phyloP scores from a whole-genome alignment of 768 basidiomycete genomes.

The Trametes maxima region DNA sequence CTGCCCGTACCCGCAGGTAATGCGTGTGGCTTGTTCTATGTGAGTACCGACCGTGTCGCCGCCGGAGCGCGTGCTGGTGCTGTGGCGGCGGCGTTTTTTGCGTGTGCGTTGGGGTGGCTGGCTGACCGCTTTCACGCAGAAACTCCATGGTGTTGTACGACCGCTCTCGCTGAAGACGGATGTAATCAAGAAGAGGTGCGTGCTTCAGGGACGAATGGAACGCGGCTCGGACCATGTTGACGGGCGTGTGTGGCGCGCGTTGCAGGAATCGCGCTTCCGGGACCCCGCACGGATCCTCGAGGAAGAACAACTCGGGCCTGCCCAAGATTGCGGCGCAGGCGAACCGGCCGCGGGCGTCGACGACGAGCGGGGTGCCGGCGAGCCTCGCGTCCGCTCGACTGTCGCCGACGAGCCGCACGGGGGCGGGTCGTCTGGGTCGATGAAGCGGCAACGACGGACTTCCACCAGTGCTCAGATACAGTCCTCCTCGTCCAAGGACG shows the following conservation, averaged over 20 bases:
- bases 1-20: constrained; percentile 52
- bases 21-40: constrained; percentile 92
- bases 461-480: constrained; percentile 56
- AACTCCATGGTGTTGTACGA: constrained; percentile 93
- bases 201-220: constrained; percentile 5
- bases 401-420: constrained; percentile 37
- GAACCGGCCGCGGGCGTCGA: constrained; percentile 69
- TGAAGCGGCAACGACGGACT: constrained; percentile 84
- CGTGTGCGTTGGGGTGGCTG: not conserved
- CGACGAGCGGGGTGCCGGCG: constrained; percentile 59
- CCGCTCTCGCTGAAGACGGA: constrained; percentile 96
- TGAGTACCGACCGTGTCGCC: constrained; percentile 45
- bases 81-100: not conserved
- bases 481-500: constrained; percentile 36
- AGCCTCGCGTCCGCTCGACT: constrained; percentile 46
- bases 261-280: constrained; percentile 81
- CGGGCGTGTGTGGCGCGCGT: not conserved
- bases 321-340: constrained; percentile 79
- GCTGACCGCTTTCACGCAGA: constrained; percentile 47
- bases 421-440: constrained; percentile 40
- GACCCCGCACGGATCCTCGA: constrained; percentile 61
- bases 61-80: too few species aligned
- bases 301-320: constrained; percentile 59
- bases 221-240: constrained; percentile 9
- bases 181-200: constrained; percentile 92